phyloP scores from a whole-genome alignment of 108 stramenopile genomes.

The Mediolabrus comicus region DNA sequence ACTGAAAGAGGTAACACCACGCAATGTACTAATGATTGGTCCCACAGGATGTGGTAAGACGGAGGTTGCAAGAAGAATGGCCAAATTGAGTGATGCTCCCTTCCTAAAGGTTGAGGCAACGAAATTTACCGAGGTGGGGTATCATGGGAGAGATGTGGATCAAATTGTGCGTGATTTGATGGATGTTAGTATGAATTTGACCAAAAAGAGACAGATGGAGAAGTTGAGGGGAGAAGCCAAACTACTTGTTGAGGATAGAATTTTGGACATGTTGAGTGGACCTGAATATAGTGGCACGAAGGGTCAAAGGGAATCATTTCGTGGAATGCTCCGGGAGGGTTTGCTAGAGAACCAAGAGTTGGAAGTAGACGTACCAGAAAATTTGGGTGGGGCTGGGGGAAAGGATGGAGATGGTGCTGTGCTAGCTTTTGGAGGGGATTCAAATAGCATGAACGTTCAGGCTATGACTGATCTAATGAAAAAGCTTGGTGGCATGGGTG shows the following conservation, averaged over 20 bases:
- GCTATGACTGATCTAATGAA: conserved; percentile 75
- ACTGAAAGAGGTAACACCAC: conserved; percentile 93
- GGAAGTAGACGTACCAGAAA: conserved; percentile 86
- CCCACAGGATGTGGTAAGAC: conserved; percentile 99
- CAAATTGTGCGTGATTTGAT: conserved; percentile 98
- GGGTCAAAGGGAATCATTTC: conserved; percentile 73
- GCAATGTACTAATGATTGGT: conserved; percentile 99
- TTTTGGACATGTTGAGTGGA: conserved; percentile 89
- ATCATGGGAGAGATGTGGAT: conserved; percentile 98
- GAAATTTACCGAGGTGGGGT: conserved; percentile 99
- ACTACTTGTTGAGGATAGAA: conserved; percentile 82
- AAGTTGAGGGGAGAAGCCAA: conserved; percentile 69
- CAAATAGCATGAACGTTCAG: conserved; percentile 60
- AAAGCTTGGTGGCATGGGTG: conserved; percentile 44
- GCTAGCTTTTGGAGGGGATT: conserved; percentile 41
- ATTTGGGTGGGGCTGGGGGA: conserved; percentile 21
- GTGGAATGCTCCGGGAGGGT: conserved; percentile 87
- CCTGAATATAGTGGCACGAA: conserved; percentile 45
- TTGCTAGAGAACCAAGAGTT: conserved; percentile 88
- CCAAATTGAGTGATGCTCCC: conserved; percentile 96
- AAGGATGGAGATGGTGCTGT: conserved; percentile 41
- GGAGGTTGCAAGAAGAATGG: conserved; percentile 97
- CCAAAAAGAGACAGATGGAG: conserved; percentile 87
- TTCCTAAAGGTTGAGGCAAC: conserved; percentile 99
- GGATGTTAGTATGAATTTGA: conserved; percentile 91